Percentiles rank a stretch among this genome's conserved stretches.
phyloP scores from a whole-genome alignment of 192 early-diverging fungal genomes.

The Coemansia sp. region DNA sequence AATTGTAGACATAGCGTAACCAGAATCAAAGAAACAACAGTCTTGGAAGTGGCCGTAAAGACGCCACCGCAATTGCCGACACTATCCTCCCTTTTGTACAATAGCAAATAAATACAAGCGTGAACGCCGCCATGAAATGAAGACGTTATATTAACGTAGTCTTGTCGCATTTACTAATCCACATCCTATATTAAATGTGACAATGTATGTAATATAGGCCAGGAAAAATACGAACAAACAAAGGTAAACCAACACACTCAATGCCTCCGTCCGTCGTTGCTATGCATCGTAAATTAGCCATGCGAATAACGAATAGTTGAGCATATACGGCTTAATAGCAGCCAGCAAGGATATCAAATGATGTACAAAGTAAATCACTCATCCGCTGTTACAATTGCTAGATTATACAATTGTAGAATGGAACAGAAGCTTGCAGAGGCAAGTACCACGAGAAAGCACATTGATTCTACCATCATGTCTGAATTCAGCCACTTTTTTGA shows the following conservation, averaged over 20 bases:
- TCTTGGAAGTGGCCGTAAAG: too few relatives aligned
- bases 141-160: neutral
- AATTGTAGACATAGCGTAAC: neutral
- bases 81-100: neutral
- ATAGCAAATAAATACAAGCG: neutral
- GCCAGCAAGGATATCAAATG: neutral
- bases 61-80: neutral
- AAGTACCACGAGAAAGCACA: neutral
- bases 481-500: slow-evolving; percentile 1
- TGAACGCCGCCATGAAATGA: neutral
- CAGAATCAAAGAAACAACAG: neutral
- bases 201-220: neutral
- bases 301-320: neutral
- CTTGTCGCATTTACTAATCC: neutral
- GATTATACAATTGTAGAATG: slow-evolving; percentile 7
- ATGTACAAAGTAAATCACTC: neutral
- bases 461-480: neutral
- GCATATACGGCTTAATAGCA: neutral
- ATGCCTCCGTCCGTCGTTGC: neutral
- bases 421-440: neutral
- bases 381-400: slow-evolving; percentile 1
- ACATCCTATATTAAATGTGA: too few relatives aligned
- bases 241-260: neutral
- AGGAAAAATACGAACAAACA: too few relatives aligned
- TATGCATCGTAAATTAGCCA: neutral